Evolutionary conservation across 2,329 filamentous ascomycete species (phyloP).

Genomic region (Neobulgaria alba): DNA sequence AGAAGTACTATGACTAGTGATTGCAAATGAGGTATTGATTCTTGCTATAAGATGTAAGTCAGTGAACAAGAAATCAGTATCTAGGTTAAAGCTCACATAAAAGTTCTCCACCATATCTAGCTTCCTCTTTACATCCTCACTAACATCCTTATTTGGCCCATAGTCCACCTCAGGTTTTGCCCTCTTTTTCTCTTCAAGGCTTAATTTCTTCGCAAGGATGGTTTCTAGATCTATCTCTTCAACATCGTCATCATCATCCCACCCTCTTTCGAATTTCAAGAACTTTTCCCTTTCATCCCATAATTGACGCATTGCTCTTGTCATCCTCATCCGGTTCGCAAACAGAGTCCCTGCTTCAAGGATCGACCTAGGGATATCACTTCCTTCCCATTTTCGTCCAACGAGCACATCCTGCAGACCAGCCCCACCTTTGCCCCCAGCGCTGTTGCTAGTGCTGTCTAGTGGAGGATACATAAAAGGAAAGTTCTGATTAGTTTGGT

Average conservation of each 20-base stretch:
- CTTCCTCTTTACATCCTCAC: slow-evolving; percentile 51
- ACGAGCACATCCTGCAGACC: slow-evolving; percentile 73
- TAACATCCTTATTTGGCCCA: slow-evolving; percentile 42
- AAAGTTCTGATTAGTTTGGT: slow-evolving; percentile 98
- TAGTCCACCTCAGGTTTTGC: slow-evolving; percentile 34
- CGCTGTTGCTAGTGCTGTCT: slow-evolving; percentile 78
- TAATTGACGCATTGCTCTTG: slow-evolving; percentile 79
- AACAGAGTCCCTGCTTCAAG: slow-evolving; percentile 92
- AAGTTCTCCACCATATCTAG: slow-evolving; percentile 70
- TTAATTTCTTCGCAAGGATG: slow-evolving; percentile 33
- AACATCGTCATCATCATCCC: slow-evolving; percentile 46
- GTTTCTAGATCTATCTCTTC: slow-evolving; percentile 35
- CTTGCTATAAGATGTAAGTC: slow-evolving; percentile 43
- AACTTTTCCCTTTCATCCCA: slow-evolving; percentile 93
- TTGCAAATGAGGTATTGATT: slow-evolving; percentile 76
- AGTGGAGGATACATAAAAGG: slow-evolving; percentile 95
- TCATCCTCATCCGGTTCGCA: slow-evolving; percentile 82
- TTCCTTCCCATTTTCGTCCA: slow-evolving; percentile 84
- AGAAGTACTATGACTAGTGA: slow-evolving; percentile 88
- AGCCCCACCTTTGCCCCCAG: slow-evolving; percentile 80
- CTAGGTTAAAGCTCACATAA: slow-evolving; percentile 55
- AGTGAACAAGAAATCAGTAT: slow-evolving; percentile 7
- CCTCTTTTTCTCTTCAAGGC: slow-evolving; percentile 36
- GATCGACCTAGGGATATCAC: slow-evolving; percentile 88
- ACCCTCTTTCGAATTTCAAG: slow-evolving; percentile 86